Evolutionary conservation across 495 filamentous ascomycete genomes (phyloP).

Genomic region (Penicillium alfredii): DNA sequence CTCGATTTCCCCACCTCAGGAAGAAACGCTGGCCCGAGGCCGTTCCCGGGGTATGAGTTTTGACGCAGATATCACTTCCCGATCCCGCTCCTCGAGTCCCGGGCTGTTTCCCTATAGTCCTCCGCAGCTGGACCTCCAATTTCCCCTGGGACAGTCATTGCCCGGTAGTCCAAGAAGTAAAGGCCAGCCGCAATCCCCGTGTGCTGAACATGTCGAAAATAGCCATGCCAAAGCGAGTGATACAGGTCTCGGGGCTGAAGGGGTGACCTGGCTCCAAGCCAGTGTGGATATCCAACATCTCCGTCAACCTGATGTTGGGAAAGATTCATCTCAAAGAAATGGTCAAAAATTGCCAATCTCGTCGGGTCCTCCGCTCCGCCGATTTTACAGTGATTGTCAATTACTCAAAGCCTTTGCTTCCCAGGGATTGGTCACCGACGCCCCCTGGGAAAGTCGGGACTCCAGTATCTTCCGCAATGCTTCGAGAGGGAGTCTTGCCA

Average conservation of each 20-base stretch:
- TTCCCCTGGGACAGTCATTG: neutral
- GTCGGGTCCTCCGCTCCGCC: slow-evolving; percentile 1
- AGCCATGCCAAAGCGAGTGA: too few relatives aligned
- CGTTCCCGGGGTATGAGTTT: slow-evolving; percentile 12
- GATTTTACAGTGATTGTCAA: neutral
- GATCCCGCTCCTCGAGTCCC: slow-evolving; percentile 14
- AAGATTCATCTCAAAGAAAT: neutral
- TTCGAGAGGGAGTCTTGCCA: slow-evolving; percentile 4
- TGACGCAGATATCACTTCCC: slow-evolving; percentile 1
- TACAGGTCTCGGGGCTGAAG: slow-evolving; percentile 11
- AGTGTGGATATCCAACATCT: slow-evolving; percentile 7
- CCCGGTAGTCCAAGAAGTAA: neutral
- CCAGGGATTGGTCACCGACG: neutral
- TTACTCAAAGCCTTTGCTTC: neutral
- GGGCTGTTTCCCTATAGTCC: slow-evolving; percentile 21
- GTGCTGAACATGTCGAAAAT: neutral
- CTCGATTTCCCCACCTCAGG: slow-evolving; percentile 7
- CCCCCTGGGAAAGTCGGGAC: slow-evolving; percentile 2
- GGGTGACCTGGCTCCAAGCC: slow-evolving; percentile 13
- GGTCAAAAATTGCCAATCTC: neutral
- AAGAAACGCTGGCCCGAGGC: neutral
- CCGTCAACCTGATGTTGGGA: slow-evolving; percentile 1
- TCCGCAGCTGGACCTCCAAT: slow-evolving; percentile 8
- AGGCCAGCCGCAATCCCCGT: neutral
- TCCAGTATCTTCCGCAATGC: neutral